These are phyloP conservation scores for sunflower (Helianthus annuus) DNA, from an alignment of 129 eudicot species.

Conservation along the genomic window HanXRQr2.0-SUNRISE NC_035442.2:40142073-40142572, in stretches of 20 bases:
- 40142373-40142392: not conserved
- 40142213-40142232: too few species aligned
- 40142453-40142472: too few species aligned
- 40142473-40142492: not conserved
- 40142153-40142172: not conserved
- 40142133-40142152: not conserved
- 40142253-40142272: too few species aligned
- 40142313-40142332: too few species aligned
- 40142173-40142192: not conserved
- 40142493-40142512: not conserved
- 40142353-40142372: not conserved
- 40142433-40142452: slow-evolving; percentile 3
- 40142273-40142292: too few species aligned
- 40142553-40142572: slow-evolving; percentile 71
- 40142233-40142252: too few species aligned
- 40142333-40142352: too few species aligned
- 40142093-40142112: too few species aligned
- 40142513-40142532: not conserved
- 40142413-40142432: not conserved
- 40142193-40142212: too few species aligned
- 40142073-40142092: too few species aligned
- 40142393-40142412: not conserved
- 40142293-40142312: too few species aligned
- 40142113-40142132: not conserved
- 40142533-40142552: slow-evolving; percentile 65